Evolutionary conservation across 2,329 filamentous ascomycete species (phyloP).

Genomic region (Aplosporella prunicola): DNA sequence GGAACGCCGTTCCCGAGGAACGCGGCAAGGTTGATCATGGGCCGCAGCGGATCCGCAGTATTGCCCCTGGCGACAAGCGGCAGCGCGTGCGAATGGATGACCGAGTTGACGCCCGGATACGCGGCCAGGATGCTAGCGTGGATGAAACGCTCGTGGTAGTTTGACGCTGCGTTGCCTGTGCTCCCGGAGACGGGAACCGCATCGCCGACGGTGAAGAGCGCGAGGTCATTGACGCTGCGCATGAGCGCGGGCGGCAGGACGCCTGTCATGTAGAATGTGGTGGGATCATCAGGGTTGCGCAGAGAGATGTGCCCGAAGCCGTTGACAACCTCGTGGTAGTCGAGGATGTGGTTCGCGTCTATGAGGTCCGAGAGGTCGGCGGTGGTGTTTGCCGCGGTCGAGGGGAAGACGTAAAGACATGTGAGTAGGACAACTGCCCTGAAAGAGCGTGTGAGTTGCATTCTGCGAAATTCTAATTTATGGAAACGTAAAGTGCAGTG

Average conservation of each 20-base stretch:
- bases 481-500: too few relatives aligned
- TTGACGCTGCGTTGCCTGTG: slow-evolving; percentile 21
- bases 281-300: too few relatives aligned
- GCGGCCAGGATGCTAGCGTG: slow-evolving; percentile 38
- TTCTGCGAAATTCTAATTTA: too few relatives aligned
- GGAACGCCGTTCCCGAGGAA: slow-evolving; percentile 31
- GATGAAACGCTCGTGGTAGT: slow-evolving; percentile 36
- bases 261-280: slow-evolving; percentile 39
- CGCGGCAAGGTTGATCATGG: slow-evolving; percentile 34
- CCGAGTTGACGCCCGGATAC: slow-evolving; percentile 34
- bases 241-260: slow-evolving; percentile 37
- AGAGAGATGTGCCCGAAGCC: slow-evolving; percentile 49
- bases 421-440: too few relatives aligned
- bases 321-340: slow-evolving; percentile 43
- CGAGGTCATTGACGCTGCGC: slow-evolving; percentile 31
- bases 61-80: slow-evolving; percentile 32
- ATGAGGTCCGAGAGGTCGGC: too few relatives aligned
- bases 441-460: too few relatives aligned
- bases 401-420: too few relatives aligned
- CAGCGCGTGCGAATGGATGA: slow-evolving; percentile 36
- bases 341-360: slow-evolving; percentile 43
- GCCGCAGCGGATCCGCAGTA: slow-evolving; percentile 25
- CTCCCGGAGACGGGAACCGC: slow-evolving; percentile 28
- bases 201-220: slow-evolving; percentile 37
- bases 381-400: too few relatives aligned